Evolutionary conservation across 1,284 basidiomycete species (phyloP), one percentile per base, ranked within the genome.

Genomic region (Schizopora paradoxa): DNA sequence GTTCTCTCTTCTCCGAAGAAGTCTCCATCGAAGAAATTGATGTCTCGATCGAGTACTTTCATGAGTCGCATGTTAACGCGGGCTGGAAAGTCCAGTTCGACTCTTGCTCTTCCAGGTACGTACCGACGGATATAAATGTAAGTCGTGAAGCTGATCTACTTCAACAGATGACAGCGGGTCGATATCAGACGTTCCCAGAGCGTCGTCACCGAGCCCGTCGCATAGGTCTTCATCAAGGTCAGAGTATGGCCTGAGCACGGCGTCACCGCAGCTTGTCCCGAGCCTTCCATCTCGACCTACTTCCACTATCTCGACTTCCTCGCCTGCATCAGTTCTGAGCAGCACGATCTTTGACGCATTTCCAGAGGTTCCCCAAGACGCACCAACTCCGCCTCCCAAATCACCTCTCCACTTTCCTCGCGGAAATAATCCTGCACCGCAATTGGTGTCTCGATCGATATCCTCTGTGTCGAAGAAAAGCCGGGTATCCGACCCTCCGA

Each of bases 291-390:
- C 5, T 38, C 28, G 28, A 10, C 28, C 28, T 10, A 31, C 28
- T 10, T 31, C 28, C 19, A 28, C 10, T 6, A 40, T 27, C 19
- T 27, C 40, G 14, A 6, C 41, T 5, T 26, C 45, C 7, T 19
- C 41, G n/a, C 47, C 49, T 28, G 28, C 43, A 19, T 38, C 45
- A 22, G 32, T 29, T 14, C 13, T 13, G 7, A 48, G 49, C 36
- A 10, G 13, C 23, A 41, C 43, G 6, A 36, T 51, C 13, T 51
- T 51, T 21, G 49, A 51, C 18, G 49, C 45, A 1, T 51, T 51
- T 31, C 49, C 49, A 10, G 29, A 35, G 19, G 49, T 51, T 21
- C 49, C 49, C 18, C 41, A 28, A 14, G 19, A 18, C 6, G 13
- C 41, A 10, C 45, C 43, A 37, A 46, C 43, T 10, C 48, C 44